These are phyloP conservation scores for Trichoderma simmonsii DNA, from an alignment of 2,329 filamentous ascomycete species.

Conservation along the genomic window DNA sequence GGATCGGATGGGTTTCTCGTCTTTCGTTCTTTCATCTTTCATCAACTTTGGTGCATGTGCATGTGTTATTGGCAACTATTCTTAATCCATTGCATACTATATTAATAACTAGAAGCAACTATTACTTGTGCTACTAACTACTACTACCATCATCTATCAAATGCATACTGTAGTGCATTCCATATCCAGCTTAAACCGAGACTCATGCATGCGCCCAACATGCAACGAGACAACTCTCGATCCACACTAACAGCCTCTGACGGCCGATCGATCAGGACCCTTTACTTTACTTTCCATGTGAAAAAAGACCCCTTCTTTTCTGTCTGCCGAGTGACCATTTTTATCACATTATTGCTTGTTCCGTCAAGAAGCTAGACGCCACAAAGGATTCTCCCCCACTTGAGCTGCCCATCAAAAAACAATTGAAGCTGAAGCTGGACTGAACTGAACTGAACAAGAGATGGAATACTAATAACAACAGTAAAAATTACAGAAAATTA, in stretches of 20 bases:
- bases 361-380: background rate
- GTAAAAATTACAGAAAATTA: background rate
- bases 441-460: background rate
- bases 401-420: background rate
- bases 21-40: background rate
- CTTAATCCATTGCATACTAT: background rate
- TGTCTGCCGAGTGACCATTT: background rate
- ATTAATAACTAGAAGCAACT: background rate
- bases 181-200: background rate
- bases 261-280: background rate
- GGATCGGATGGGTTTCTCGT: background rate
- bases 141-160: background rate
- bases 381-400: background rate
- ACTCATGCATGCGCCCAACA: background rate
- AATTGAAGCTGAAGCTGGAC: background rate
- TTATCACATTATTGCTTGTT: background rate
- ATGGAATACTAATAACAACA: background rate
- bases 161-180: background rate
- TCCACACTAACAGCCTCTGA: conserved; percentile 1
- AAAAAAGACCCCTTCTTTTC: background rate
- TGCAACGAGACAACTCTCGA: background rate
- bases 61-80: background rate
- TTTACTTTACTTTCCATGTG: background rate
- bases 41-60: background rate
- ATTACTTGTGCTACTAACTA: background rate